phyloP scores from a whole-genome alignment of 805 yeast species.

The Wickerhamiella sergipiensis region DNA sequence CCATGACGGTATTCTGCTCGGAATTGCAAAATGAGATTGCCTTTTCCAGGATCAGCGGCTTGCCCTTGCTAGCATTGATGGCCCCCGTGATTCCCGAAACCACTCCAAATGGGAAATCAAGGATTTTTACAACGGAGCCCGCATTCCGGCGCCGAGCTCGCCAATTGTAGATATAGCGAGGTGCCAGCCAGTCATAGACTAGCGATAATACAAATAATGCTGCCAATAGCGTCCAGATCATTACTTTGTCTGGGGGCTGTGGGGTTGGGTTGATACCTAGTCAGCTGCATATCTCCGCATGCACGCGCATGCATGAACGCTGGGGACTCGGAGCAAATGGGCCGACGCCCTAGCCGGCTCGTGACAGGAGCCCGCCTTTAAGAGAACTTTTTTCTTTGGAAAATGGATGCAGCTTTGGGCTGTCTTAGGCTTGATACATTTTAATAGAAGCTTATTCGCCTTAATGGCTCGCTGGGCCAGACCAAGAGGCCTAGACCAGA shows the following conservation, averaged over 20 bases:
- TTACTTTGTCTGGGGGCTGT: neutral
- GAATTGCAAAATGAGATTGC: neutral
- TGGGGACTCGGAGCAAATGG: neutral
- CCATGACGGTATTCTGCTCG: neutral
- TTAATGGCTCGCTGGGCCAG: no score
- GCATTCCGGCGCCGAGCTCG: neutral
- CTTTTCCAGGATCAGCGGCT: neutral
- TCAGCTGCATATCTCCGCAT: neutral
- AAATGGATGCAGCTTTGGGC: no score
- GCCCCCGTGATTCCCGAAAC: neutral
- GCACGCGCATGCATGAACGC: neutral
- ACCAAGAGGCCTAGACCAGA: no score
- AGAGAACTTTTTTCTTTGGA: no score
- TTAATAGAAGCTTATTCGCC: no score
- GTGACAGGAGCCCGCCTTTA: no score
- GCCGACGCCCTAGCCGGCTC: neutral
- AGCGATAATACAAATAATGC: neutral
- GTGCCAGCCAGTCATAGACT: slow-evolving; percentile 3
- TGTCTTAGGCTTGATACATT: no score
- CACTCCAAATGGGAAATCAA: slow-evolving; percentile 6
- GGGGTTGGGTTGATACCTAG: neutral
- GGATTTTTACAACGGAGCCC: neutral
- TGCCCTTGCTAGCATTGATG: neutral
- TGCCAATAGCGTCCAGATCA: neutral
- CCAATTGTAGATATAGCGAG: slow-evolving; percentile 3